Percentiles rank a stretch among this genome's conserved stretches.
Conservation (phyloP, 805 yeast species). For the Sugiyamaella floridensis region DNA sequence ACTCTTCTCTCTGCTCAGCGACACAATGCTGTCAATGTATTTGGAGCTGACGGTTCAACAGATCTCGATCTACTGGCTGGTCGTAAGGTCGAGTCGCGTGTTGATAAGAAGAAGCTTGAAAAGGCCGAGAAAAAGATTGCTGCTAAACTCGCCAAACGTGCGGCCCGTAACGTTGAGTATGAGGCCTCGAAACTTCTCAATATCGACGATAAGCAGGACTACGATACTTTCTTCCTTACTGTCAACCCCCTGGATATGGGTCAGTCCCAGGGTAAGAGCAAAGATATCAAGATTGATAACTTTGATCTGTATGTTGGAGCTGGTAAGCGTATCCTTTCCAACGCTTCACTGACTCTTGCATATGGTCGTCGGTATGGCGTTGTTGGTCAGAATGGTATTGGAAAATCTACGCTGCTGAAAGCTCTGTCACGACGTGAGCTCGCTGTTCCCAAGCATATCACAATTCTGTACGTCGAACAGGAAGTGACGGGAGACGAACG, state of each 20-base stretch:
- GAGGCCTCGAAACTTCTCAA: conserved; percentile 84
- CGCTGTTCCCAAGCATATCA: conserved; percentile 89
- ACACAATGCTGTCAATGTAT: conserved; percentile 63
- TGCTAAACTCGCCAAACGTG: conserved; percentile 87
- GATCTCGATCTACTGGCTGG: conserved; percentile 85
- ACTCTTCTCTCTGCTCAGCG: conserved; percentile 66
- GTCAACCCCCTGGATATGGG: conserved; percentile 91
- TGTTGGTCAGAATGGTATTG: conserved; percentile 99
- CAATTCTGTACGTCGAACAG: conserved; percentile 95
- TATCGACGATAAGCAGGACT: conserved; percentile 59
- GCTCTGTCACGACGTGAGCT: conserved; percentile 93
- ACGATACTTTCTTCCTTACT: conserved; percentile 90
- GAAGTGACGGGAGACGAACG: conserved; percentile 93
- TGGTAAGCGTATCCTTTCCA: conserved; percentile 85
- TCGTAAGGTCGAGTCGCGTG: conserved; percentile 85
- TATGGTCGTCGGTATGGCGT: conserved; percentile 94
- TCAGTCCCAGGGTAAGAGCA: conserved; percentile 66
- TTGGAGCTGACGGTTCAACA: conserved; percentile 71
- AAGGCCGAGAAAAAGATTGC: conserved; percentile 97
- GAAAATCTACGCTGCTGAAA: conserved; percentile 88
- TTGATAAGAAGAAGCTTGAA: conserved; percentile 92
- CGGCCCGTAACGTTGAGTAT: conserved; percentile 31
- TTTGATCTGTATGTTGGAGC: conserved; percentile 94
- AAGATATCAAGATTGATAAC: conserved; percentile 87
- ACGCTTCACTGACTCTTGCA: conserved; percentile 78